Evolutionary conservation across 352 stramenopile species (phyloP).

Genomic region (Phytophthora pseudosyringae): DNA sequence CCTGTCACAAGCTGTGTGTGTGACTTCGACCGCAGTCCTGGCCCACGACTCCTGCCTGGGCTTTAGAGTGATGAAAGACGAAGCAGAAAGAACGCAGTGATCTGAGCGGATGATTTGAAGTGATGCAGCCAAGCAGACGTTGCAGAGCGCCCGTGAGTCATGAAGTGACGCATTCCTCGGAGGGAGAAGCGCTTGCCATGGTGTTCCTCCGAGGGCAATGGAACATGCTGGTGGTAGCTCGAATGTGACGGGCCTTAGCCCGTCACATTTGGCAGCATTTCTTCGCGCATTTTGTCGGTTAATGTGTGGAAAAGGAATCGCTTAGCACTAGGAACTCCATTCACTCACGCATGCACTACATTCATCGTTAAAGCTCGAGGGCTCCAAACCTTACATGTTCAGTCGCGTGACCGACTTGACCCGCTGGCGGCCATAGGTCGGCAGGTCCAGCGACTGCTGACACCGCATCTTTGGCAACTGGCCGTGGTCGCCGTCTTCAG

Average conservation of each 20-base stretch:
- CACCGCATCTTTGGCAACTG: constrained; percentile 21
- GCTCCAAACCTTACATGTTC: constrained; percentile 23
- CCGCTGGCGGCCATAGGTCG: constrained; percentile 29
- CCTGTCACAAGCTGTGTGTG: too few relatives aligned
- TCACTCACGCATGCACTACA: constrained; percentile 3
- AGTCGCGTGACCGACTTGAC: constrained; percentile 37
- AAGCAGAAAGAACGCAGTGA: constrained; percentile 23
- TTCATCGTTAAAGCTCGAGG: neutral
- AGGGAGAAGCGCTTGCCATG: neutral
- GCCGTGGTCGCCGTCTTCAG: neutral
- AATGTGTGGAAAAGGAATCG: too few relatives aligned
- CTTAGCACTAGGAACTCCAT: neutral
- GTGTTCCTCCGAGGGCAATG: neutral
- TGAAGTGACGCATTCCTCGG: constrained; percentile 8
- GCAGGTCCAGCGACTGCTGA: constrained; percentile 22
- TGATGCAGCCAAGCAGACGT: neutral
- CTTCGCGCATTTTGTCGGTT: neutral
- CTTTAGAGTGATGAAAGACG: neutral
- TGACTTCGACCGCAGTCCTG: neutral
- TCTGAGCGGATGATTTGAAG: constrained; percentile 23
- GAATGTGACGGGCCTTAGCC: constrained; percentile 3
- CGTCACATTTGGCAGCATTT: constrained; percentile 11
- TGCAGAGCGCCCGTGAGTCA: neutral
- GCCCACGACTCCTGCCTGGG: neutral
- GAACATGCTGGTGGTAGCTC: neutral